Evolutionary conservation across 805 yeast genomes (phyloP).

Genomic region (Schwanniomyces vanrijiae): DNA sequence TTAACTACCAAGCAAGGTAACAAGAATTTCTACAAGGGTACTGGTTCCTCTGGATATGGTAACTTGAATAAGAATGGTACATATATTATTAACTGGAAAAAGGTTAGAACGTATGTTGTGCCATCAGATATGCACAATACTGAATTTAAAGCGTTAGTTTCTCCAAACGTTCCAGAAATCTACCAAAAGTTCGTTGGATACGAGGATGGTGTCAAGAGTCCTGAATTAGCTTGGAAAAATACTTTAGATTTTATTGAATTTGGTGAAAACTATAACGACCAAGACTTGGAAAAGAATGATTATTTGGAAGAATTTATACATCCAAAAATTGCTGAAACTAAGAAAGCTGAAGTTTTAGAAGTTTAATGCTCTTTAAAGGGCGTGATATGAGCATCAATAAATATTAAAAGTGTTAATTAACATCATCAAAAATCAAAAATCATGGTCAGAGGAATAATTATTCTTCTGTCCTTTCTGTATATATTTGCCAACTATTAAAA

Average conservation of each 20-base stretch:
- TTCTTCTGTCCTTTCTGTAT: not conserved
- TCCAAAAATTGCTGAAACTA: slow-evolving; percentile 21
- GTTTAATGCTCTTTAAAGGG: not conserved
- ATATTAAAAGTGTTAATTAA: not conserved
- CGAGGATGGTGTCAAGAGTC: slow-evolving; percentile 68
- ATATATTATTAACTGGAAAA: slow-evolving; percentile 76
- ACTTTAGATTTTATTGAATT: slow-evolving; percentile 72
- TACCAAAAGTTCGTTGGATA: slow-evolving; percentile 70
- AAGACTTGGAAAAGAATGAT: slow-evolving; percentile 33
- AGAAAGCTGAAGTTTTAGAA: slow-evolving; percentile 12
- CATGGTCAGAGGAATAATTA: not conserved
- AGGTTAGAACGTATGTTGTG: slow-evolving; percentile 87
- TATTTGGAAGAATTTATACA: slow-evolving; percentile 38
- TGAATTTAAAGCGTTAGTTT: slow-evolving; percentile 71
- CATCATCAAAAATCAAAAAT: not conserved
- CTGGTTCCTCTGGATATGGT: slow-evolving; percentile 93
- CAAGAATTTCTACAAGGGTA: slow-evolving; percentile 93
- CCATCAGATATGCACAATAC: slow-evolving; percentile 50
- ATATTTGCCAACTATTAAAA: not conserved
- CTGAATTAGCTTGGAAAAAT: slow-evolving; percentile 69
- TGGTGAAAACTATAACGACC: slow-evolving; percentile 54
- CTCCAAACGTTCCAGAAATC: slow-evolving; percentile 69
- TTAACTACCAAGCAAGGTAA: slow-evolving; percentile 93
- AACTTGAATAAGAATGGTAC: slow-evolving; percentile 69
- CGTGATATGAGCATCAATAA: not conserved